Evolutionary conservation across 768 basidiomycete species (phyloP), one percentile per base, ranked within the genome.

Genomic region (Hortiboletus flavorubellus): DNA sequence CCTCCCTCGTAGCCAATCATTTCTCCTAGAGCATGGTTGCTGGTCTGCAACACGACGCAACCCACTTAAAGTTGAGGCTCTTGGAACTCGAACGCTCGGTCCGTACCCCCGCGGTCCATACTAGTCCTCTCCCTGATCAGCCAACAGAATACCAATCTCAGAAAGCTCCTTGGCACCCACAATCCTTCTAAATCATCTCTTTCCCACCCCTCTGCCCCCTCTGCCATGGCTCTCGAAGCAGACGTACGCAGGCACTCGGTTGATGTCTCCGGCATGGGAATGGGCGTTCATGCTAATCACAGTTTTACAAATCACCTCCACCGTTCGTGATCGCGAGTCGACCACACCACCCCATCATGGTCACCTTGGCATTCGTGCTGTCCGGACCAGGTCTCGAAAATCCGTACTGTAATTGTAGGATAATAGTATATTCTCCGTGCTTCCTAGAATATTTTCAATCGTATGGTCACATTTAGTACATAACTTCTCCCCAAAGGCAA

Each of bases 21-120:
- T 29, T 31, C 30, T 23, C 6, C 3, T 52, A 90, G 88, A 87
- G 86, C 59, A 88, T 87, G 82, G 83, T 89, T 4, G 77, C 86
- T 0, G 84, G 84, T 26, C 76, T 90, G 6, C 84, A 88, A 47
- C 78, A 85, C 63, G 87, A 90, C 57, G 76, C 79, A 4, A 78
- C 81, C 1, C 72, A 83, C 4, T 69, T 79, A 16, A 83, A 82
- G 52, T 68, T 88, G 46, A 86, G 85, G 58, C 73, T 89, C 31
- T 75, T 87, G 42, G 87, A 89, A 62, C 73, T 90, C 26, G 79
- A 89, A 63, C 79, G 87, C 58, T 80, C 85, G 18, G 88, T 89
- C 59, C 15, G 53, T 44, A 34, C 23, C 39, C 16, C 35, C 35
- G 42, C 3, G 18, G 7, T 11, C 1, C 21, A 11, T 14, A 26